Evolutionary conservation across 2,329 filamentous ascomycete species (phyloP).

Genomic region (Thielaviopsis euricoi): DNA sequence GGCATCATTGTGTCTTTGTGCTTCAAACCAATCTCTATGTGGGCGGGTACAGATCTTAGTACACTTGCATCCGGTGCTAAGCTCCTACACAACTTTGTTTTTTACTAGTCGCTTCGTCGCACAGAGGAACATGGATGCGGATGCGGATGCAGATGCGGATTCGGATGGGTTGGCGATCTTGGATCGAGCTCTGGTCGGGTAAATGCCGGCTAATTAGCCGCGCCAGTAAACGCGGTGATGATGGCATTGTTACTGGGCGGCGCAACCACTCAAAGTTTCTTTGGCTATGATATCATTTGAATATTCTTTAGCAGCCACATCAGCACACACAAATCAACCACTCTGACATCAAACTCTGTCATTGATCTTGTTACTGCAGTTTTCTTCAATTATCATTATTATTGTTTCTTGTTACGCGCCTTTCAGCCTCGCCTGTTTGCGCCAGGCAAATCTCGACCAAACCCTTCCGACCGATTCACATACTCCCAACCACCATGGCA

Average conservation of each 20-base stretch:
- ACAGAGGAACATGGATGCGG: neutral
- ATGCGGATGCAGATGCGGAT: too few relatives aligned
- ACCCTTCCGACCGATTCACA: neutral
- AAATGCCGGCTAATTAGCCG: neutral
- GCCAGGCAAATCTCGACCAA: neutral
- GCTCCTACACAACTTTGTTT: neutral
- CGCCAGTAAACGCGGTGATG: neutral
- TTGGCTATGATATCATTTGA: neutral
- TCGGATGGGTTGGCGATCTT: neutral
- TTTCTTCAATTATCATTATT: neutral
- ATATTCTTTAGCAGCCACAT: neutral
- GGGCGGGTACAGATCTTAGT: neutral
- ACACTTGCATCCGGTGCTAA: neutral
- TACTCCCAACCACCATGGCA: conserved; percentile 25
- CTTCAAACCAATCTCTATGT: neutral
- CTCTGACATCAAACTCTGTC: neutral
- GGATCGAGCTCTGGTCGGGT: neutral
- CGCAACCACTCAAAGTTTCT: neutral
- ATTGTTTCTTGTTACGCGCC: neutral
- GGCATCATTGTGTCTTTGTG: too few relatives aligned
- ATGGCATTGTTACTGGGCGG: neutral
- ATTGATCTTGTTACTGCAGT: too few relatives aligned
- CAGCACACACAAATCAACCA: too few relatives aligned
- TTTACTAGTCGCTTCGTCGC: neutral
- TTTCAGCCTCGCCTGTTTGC: neutral